Evolutionary conservation across 441 rosid genomes (phyloP), one percentile per base, ranked within the genome.

Genomic region (Croton laevigatus): DNA sequence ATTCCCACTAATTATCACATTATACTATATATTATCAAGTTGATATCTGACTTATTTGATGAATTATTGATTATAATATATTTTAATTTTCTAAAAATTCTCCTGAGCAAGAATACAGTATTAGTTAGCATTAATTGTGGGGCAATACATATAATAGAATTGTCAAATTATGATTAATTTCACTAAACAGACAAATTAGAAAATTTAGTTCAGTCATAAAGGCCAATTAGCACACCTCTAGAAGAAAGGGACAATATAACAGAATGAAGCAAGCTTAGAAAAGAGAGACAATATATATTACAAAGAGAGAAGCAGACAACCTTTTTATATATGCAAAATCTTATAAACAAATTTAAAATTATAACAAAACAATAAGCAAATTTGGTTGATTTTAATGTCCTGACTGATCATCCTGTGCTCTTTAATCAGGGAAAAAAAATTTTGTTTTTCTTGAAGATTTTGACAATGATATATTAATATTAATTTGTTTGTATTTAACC

Each of bases 121-220:
- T 63, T 67, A 59, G 65, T 66, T 71, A 62, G 73, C 72, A 58
- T 73, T 76, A 5, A 49, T 17, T 49, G 72, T 75, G 63, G 76
- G 79, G 63, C 40, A 65, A 60, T 48, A 16, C 3, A 11, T 46
- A 46, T 64, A 55, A 71, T 71, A 52, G 72, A 62, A 76, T 73
- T 71, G 32, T 46, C 69, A 62, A 51, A 42, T 22, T 70, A 53
- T 36, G 58, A 61, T 73, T 68, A 19, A 7, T 53, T 74, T 73
- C 52, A 71, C 34, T 44, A 57, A 73, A 75, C 45, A 61, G 77
- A 68, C 77, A 81, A 81, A 75, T 64, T 48, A 75, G 38, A 66
- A 55, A 66, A 79, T 79, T 70, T 68, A 65, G 42, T 76, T 68
- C 67, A 58, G 78, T 57, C 66, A 71, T 57, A 75, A 69, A 32